phyloP scores from a whole-genome alignment of 2,329 filamentous ascomycete species.

The Apiospora marii region DNA sequence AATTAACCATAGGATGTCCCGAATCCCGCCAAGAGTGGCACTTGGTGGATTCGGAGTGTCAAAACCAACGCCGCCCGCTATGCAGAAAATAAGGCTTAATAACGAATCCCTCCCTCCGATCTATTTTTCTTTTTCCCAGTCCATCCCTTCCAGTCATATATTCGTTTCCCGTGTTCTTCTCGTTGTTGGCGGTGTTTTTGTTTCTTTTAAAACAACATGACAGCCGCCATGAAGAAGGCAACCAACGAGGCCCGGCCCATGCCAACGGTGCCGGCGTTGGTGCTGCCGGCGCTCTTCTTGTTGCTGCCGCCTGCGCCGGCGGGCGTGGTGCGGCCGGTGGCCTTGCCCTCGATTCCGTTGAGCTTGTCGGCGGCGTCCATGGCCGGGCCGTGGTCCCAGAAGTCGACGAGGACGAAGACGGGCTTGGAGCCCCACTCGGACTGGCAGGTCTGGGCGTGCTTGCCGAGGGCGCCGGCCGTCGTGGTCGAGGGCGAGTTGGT shows the following conservation, averaged over 20 bases:
- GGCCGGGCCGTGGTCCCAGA: conserved; percentile 76
- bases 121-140: neutral
- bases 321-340: conserved; percentile 44
- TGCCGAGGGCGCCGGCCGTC: conserved; percentile 60
- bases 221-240: conserved; percentile 51
- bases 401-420: conserved; percentile 82
- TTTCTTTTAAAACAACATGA: conserved; percentile 43
- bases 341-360: conserved; percentile 59
- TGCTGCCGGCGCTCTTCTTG: conserved; percentile 31
- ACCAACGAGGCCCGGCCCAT: conserved; percentile 50
- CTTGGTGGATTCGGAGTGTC: neutral
- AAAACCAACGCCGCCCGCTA: conserved; percentile 9
- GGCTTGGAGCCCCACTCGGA: conserved; percentile 68
- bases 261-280: conserved; percentile 30
- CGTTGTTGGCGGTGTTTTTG: no score
- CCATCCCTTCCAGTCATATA: neutral
- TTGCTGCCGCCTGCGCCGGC: conserved; percentile 30
- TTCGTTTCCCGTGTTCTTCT: neutral
- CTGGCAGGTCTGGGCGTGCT: conserved; percentile 61
- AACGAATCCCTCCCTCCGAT: neutral
- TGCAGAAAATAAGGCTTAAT: neutral
- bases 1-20: no score
- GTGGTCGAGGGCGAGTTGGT: conserved; percentile 71
- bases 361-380: conserved; percentile 73
- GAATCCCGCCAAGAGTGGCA: no score